A percentile compares a stretch with the other conserved stretches of the same genome.
Evolutionary conservation across 2,329 filamentous ascomycete species (phyloP).

Genomic region (Diaporthe vexans): DNA sequence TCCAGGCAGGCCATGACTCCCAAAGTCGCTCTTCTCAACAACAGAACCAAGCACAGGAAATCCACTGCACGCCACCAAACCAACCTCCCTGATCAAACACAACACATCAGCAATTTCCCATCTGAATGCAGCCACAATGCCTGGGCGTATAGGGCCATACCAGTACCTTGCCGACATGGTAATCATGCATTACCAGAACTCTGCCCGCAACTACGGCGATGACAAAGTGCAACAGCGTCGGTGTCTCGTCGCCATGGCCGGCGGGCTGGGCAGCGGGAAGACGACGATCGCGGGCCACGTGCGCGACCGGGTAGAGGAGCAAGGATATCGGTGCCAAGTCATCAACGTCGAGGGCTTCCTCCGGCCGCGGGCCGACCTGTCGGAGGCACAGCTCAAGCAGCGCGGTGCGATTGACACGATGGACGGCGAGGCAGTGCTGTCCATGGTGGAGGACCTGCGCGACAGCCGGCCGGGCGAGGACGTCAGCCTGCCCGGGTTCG

Average conservation of each 20-base stretch:
- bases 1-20: background rate
- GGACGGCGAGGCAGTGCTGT: slow-evolving; percentile 28
- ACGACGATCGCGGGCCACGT: slow-evolving; percentile 18
- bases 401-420: slow-evolving; percentile 19
- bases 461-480: slow-evolving; percentile 10
- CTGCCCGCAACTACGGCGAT: background rate
- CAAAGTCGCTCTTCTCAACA: background rate
- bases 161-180: slow-evolving; percentile 23
- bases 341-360: slow-evolving; percentile 22
- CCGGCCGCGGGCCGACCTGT: background rate
- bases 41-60: background rate
- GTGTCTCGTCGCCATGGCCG: slow-evolving; percentile 17
- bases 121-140: background rate
- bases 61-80: background rate
- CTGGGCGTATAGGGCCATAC: slow-evolving; percentile 7
- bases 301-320: slow-evolving; percentile 22
- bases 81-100: background rate
- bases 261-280: slow-evolving; percentile 25
- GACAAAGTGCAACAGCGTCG: background rate
- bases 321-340: slow-evolving; percentile 9
- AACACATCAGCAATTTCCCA: background rate
- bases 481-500: slow-evolving; percentile 8
- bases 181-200: slow-evolving; percentile 24
- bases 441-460: slow-evolving; percentile 18
- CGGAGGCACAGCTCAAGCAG: slow-evolving; percentile 10